Evolutionary conservation across 176 grass and related monocot species (phyloP).

Genomic region (barley (Hordeum vulgare)): MorexV3_pseudomolecules_assembly NC_058518.1:348601269-348601768

Average conservation of each 20-base stretch:
- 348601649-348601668: slow-evolving; percentile 35
- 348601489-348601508: slow-evolving; percentile 78
- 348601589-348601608: slow-evolving; percentile 46
- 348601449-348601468: slow-evolving; percentile 52
- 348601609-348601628: slow-evolving; percentile 34
- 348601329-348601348: slow-evolving; percentile 45
- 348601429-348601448: slow-evolving; percentile 56
- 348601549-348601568: slow-evolving; percentile 97
- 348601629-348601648: slow-evolving; percentile 65
- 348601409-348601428: slow-evolving; percentile 58
- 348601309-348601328: slow-evolving; percentile 61
- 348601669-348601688: slow-evolving; percentile 78
- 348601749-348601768: not conserved
- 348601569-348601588: slow-evolving; percentile 73
- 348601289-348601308: slow-evolving; percentile 97
- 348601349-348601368: slow-evolving; percentile 73
- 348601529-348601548: slow-evolving; percentile 92
- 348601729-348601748: slow-evolving; percentile 89
- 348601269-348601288: slow-evolving; percentile 97
- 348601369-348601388: slow-evolving; percentile 74
- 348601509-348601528: slow-evolving; percentile 97
- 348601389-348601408: slow-evolving; percentile 63
- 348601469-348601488: slow-evolving; percentile 74
- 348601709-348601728: slow-evolving; percentile 76
- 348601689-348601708: slow-evolving; percentile 71